Conservation (phyloP, 495 filamentous ascomycete species). For the Penicillium roqueforti region DNA sequence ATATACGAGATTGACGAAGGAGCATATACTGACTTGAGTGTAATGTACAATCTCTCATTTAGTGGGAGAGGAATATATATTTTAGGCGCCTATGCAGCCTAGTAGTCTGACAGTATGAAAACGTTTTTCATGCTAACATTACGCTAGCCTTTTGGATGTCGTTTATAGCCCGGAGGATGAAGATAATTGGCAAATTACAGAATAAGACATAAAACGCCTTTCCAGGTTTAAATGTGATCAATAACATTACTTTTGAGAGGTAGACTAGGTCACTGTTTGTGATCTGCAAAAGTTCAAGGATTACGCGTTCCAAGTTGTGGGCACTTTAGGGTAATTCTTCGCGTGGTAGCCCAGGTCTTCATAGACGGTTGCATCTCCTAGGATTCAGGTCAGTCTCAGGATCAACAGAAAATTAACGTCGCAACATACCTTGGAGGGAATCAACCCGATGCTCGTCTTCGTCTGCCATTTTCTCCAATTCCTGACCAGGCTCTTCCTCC, state of each 20-base stretch:
- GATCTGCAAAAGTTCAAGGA: neutral
- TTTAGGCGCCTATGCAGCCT: too few relatives aligned
- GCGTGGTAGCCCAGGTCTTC: conserved; percentile 49
- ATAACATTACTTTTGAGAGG: neutral
- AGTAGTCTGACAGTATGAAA: too few relatives aligned
- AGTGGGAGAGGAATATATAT: too few relatives aligned
- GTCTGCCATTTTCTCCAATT: conserved; percentile 55
- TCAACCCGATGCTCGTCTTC: conserved; percentile 60
- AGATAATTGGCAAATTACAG: neutral
- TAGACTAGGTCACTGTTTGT: neutral
- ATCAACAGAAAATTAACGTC: neutral
- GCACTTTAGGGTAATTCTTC: conserved; percentile 48
- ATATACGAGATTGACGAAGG: neutral
- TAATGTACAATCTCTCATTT: too few relatives aligned
- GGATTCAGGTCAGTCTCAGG: neutral
- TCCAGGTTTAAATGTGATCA: neutral
- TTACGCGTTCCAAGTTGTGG: conserved; percentile 44
- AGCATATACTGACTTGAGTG: neutral
- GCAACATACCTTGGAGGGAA: conserved; percentile 46
- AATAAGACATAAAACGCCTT: neutral
- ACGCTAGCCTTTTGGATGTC: too few relatives aligned
- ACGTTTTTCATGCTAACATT: too few relatives aligned
- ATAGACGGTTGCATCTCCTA: conserved; percentile 52
- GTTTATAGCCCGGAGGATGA: too few relatives aligned
- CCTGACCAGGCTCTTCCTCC: conserved; percentile 58